Percentiles rank a stretch among this genome's conserved stretches.
These are phyloP conservation scores for Acacia acuminata DNA, from an alignment of 306 rosid genomes.

Conservation along the genomic window DNA sequence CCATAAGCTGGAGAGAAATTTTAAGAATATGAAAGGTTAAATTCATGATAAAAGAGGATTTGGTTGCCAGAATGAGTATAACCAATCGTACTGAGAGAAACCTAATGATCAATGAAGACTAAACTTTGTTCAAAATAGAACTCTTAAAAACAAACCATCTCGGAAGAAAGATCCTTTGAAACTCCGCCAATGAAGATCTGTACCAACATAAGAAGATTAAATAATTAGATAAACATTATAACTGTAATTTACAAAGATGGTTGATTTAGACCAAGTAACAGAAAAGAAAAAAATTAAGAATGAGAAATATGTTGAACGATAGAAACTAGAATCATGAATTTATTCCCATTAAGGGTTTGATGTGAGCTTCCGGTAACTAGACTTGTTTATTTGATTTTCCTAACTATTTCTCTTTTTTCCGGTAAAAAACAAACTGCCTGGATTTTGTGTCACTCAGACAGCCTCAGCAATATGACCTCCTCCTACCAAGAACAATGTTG, in stretches of 20 bases:
- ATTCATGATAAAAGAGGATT: background rate
- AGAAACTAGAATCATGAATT: background rate
- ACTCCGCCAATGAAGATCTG: conserved; percentile 95
- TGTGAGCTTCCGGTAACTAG: background rate
- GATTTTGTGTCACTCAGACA: background rate
- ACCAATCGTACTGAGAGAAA: background rate
- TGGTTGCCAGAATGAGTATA: conserved; percentile 5
- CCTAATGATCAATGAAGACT: background rate
- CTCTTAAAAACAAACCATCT: conserved; percentile 61
- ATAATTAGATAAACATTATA: conserved; percentile 14
- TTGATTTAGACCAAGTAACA: background rate
- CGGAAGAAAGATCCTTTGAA: conserved; percentile 67
- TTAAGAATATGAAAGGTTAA: background rate
- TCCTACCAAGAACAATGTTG: background rate
- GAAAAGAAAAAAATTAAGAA: background rate
- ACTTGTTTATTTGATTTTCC: background rate
- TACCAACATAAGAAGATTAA: conserved; percentile 29
- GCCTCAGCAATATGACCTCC: background rate
- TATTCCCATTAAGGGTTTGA: background rate
- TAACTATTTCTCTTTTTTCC: background rate
- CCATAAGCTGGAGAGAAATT: conserved; percentile 63
- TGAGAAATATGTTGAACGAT: background rate
- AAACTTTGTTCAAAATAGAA: conserved; percentile 2
- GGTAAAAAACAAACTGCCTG: background rate
- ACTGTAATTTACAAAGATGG: background rate